phyloP scores from a whole-genome alignment of 2,329 filamentous ascomycete genomes.

The Leptographium procerum region DNA sequence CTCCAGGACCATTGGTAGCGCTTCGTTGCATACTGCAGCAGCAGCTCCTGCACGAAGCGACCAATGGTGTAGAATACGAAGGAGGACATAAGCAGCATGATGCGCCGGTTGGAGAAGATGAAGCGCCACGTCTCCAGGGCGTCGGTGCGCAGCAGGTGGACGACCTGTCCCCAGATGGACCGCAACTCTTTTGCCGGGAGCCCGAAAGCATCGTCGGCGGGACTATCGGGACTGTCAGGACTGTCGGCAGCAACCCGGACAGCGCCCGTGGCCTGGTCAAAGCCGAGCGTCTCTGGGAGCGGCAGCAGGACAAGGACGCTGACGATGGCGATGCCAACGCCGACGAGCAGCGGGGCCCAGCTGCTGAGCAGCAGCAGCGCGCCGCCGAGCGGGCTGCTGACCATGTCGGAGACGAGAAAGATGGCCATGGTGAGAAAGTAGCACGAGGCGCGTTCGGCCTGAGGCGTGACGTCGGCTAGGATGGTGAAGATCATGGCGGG shows the following conservation, averaged over 20 bases:
- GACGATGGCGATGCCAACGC: constrained; percentile 19
- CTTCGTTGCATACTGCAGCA: constrained; percentile 42
- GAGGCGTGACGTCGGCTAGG: constrained; percentile 30
- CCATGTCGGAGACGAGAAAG: constrained; percentile 25
- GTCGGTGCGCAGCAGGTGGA: constrained; percentile 3
- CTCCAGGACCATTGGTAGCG: constrained; percentile 38
- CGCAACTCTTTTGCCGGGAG: constrained; percentile 10
- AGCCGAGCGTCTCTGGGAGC: constrained; percentile 31
- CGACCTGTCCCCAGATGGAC: neutral
- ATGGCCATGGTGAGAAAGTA: constrained; percentile 29
- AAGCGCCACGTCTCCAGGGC: constrained; percentile 25
- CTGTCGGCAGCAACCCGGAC: neutral
- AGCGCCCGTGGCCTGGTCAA: constrained; percentile 13
- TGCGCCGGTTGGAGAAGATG: constrained; percentile 25
- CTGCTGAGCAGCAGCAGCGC: constrained; percentile 25
- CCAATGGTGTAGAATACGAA: constrained; percentile 21
- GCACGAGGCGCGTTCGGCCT: constrained; percentile 24
- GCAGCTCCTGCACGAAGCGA: constrained; percentile 23
- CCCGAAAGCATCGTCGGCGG: neutral
- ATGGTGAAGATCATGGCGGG: constrained; percentile 34
- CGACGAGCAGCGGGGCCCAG: constrained; percentile 28
- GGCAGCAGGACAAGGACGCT: constrained; percentile 19
- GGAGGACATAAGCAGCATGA: constrained; percentile 27
- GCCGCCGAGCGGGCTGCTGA: constrained; percentile 29
- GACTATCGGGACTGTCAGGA: too few species aligned